These are phyloP conservation scores for Suillus clintonianus DNA, from an alignment of 768 basidiomycete species.

Conservation along the genomic window DNA sequence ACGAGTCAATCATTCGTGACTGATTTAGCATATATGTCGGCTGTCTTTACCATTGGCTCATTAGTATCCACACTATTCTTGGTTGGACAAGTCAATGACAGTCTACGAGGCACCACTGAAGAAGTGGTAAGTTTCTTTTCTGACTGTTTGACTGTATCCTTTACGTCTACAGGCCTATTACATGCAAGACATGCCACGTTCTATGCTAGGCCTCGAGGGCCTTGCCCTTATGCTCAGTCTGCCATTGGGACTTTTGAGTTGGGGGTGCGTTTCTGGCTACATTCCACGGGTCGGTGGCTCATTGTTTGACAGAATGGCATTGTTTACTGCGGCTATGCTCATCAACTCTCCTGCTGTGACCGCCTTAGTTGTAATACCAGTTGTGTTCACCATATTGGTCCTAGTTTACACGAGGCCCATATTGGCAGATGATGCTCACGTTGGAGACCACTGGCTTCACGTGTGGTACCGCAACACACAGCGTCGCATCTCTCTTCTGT, in stretches of 20 bases:
- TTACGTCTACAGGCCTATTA: slow-evolving; percentile 21
- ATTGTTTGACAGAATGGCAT: not conserved
- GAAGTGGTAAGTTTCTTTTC: slow-evolving; percentile 29
- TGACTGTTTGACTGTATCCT: not conserved
- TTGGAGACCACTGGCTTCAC: too few relatives aligned
- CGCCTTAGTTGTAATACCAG: too few relatives aligned
- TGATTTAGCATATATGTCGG: slow-evolving; percentile 38
- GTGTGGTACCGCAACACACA: too few relatives aligned
- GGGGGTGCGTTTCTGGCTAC: slow-evolving; percentile 21
- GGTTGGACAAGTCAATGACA: slow-evolving; percentile 35
- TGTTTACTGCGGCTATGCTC: too few relatives aligned
- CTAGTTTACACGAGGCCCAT: too few relatives aligned
- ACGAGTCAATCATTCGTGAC: slow-evolving; percentile 14
- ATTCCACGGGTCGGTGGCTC: not conserved
- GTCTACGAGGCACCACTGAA: slow-evolving; percentile 15
- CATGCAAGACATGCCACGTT: slow-evolving; percentile 13
- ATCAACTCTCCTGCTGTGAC: too few relatives aligned
- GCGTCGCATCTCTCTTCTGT: not conserved
- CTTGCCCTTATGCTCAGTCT: slow-evolving; percentile 34
- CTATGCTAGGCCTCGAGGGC: slow-evolving; percentile 23
- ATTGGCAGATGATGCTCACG: too few relatives aligned
- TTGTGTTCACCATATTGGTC: too few relatives aligned
- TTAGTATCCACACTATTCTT: slow-evolving; percentile 39
- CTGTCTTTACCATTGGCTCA: slow-evolving; percentile 35
- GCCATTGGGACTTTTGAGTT: slow-evolving; percentile 33